Base-by-base conservation (phyloP, 768 basidiomycete genomes). In the Amyloporia xantha region DNA sequence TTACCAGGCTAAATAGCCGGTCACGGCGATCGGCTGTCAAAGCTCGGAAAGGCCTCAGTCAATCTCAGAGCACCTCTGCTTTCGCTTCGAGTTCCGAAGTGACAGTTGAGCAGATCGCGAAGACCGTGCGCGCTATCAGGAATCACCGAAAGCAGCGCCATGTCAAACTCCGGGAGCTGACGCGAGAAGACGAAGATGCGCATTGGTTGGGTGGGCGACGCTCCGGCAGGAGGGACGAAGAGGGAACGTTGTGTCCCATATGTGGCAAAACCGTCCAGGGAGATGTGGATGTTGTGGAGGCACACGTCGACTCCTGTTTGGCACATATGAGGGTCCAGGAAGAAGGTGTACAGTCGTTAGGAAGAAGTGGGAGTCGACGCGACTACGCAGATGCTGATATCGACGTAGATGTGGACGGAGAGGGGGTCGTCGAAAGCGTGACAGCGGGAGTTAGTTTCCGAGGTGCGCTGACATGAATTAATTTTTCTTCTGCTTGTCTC, bases 251-350 rank as follows among this genome's bases (percentile, higher is more conserved):
- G n/a, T 91, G 88, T 57, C 89, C 88, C 1, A 78, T 91, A 20
- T 91, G 88, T 60, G 64, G 72, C 39, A 65, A 66, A 35, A 64
- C 63, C 13, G 71, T 88, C 1, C 67, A 65, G 40, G 88, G 87
- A 1, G 87, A 88, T 57, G 70, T 73, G 38, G 88, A 88, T 51
- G 81, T 88, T 7, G 59, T 87, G 2, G 80, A 86, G 56, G 86
- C 86, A 13, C 89, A 91, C 65, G 76, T 91, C n/a, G 85, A 91
- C 57, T 72, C 85, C 5, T 91, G 89, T 61, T 63, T 91, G 37
- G 79, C 78, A 4, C 69, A 86, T 56, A 77, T 63, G 27, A 62
- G 70, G 44, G 42, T 73, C 30, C 71, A 74, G 53, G 74, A 72
- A 44, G 71, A 73, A 39, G 63, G 72, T 44, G 64, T 67, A 38